Conservation (phyloP, 371 early-diverging fungal species). For the Haplosporangium sp. region DNA sequence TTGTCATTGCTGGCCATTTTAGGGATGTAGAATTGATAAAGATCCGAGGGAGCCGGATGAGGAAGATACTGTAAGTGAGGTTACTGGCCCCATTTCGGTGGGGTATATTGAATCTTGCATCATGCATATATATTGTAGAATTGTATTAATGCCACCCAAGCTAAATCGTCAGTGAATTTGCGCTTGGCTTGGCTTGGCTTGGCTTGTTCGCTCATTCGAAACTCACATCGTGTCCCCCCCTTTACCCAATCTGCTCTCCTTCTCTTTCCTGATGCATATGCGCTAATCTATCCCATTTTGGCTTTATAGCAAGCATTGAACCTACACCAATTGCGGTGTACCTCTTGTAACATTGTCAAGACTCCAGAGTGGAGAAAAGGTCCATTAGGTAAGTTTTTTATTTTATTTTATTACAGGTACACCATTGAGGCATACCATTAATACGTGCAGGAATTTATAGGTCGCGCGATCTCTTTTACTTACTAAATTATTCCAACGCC, state of each 20-base stretch:
- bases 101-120: too few relatives aligned
- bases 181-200: too few relatives aligned
- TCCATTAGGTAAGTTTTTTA: constrained; percentile 61
- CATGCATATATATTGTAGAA: too few relatives aligned
- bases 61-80: constrained; percentile 29
- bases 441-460: not conserved
- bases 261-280: not conserved
- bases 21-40: constrained; percentile 48
- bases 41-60: constrained; percentile 32
- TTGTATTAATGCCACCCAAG: too few relatives aligned
- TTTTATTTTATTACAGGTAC: not conserved
- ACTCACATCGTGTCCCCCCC: too few relatives aligned
- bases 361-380: constrained; percentile 76
- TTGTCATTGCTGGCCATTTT: not conserved
- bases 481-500: not conserved
- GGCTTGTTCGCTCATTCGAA: too few relatives aligned
- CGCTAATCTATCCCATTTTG: not conserved
- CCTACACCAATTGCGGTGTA: constrained; percentile 58
- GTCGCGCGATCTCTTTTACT: not conserved
- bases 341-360: constrained; percentile 70
- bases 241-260: not conserved
- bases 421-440: not conserved
- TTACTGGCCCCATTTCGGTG: too few relatives aligned
- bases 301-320: constrained; percentile 16
- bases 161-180: too few relatives aligned